Percentiles rank a stretch among this genome's conserved stretches.
These are phyloP conservation scores for Pseudogymnoascus sp. DNA, from an alignment of 2,329 filamentous ascomycete species.

Conservation along the genomic window DNA sequence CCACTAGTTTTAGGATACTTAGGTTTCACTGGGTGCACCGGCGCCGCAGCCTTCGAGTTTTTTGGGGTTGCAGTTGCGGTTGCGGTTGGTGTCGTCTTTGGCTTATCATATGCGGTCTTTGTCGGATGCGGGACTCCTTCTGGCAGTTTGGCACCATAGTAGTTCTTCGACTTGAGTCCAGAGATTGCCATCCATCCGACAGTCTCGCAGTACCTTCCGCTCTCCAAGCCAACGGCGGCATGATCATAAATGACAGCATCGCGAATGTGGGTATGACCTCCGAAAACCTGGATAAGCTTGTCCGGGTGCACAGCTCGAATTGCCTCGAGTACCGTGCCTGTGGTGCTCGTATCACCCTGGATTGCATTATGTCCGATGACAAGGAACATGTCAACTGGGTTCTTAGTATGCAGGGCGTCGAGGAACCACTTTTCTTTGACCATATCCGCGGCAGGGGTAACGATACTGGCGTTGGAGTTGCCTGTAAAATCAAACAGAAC, in stretches of 20 bases:
- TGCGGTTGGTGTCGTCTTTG: conserved; percentile 18
- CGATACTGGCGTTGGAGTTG: conserved; percentile 84
- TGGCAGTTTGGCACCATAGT: conserved; percentile 20
- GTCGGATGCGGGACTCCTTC: conserved; percentile 25
- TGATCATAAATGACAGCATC: conserved; percentile 76
- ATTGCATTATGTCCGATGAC: conserved; percentile 79
- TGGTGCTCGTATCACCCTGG: conserved; percentile 61
- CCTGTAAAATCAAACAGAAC: conserved; percentile 91
- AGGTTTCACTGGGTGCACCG: conserved; percentile 40
- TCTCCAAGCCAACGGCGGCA: conserved; percentile 71
- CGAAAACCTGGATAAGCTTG: conserved; percentile 84
- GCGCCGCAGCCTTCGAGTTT: conserved; percentile 50
- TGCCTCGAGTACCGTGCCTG: conserved; percentile 64
- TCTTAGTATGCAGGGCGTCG: conserved; percentile 72
- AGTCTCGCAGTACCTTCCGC: conserved; percentile 89
- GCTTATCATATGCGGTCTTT: conserved; percentile 30
- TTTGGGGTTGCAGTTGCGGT: conserved; percentile 47
- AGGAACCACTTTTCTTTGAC: conserved; percentile 86
- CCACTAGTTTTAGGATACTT: not conserved
- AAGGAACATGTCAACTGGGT: conserved; percentile 72
- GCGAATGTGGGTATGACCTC: conserved; percentile 82
- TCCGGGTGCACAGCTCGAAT: conserved; percentile 72
- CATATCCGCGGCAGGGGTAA: conserved; percentile 71
- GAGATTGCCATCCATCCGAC: conserved; percentile 87
- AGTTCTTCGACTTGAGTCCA: conserved; percentile 39